phyloP scores from a whole-genome alignment of 2,329 filamentous ascomycete genomes.

The Aspergillus glaucus region DNA sequence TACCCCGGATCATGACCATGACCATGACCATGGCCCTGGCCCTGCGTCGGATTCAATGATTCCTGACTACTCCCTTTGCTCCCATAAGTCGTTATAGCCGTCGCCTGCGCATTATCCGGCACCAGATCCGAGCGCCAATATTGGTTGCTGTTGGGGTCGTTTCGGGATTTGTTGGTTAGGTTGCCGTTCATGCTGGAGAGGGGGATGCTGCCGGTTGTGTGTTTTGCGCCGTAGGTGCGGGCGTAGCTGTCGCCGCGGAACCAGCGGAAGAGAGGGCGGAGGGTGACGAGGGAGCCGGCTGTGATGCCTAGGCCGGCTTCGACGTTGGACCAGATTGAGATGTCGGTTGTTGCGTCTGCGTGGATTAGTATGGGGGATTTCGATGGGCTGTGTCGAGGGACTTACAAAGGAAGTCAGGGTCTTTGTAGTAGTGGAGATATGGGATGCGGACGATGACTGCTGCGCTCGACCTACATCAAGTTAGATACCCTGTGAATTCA shows the following conservation, averaged over 20 bases:
- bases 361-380: background rate
- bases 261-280: conserved; percentile 44
- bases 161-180: conserved; percentile 7
- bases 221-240: conserved; percentile 17
- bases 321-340: conserved; percentile 38
- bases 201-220: conserved; percentile 21
- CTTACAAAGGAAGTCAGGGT: conserved; percentile 29
- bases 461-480: conserved; percentile 25
- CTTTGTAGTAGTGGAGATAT: conserved; percentile 28
- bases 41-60: conserved; percentile 22
- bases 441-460: conserved; percentile 33
- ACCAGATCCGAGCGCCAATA: conserved; percentile 28
- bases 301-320: conserved; percentile 37
- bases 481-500: conserved; percentile 14
- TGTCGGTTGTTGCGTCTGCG: conserved; percentile 27
- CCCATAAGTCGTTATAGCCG: conserved; percentile 21
- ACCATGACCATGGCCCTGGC: conserved; percentile 10
- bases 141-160: conserved; percentile 15
- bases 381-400: background rate
- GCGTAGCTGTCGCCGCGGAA: conserved; percentile 24
- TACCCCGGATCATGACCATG: conserved; percentile 2
- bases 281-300: conserved; percentile 44
- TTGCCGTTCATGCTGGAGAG: conserved; percentile 24
- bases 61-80: conserved; percentile 29
- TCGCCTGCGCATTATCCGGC: conserved; percentile 17